These are phyloP conservation scores for Berberis thunbergii DNA, from an alignment of 164 flowering plant genomes.

Conservation along the genomic window DNA sequence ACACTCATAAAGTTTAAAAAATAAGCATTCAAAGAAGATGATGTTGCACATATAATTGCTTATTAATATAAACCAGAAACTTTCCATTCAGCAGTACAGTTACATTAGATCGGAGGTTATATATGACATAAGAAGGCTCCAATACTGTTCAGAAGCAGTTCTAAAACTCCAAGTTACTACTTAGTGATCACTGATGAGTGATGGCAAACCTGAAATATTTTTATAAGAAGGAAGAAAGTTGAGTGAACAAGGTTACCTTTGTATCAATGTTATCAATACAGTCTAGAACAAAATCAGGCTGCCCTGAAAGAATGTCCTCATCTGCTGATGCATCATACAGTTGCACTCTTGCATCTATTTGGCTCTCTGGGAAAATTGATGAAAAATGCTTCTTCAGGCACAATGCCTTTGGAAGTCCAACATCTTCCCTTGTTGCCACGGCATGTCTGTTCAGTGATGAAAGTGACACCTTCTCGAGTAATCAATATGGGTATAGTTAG, in stretches of 20 bases:
- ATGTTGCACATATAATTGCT: too few relatives aligned
- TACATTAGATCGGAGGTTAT: too few relatives aligned
- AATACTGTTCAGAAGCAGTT: too few relatives aligned
- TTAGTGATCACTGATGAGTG: too few relatives aligned
- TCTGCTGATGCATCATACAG: slow-evolving; percentile 81
- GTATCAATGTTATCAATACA: slow-evolving; percentile 99
- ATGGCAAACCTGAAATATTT: too few relatives aligned
- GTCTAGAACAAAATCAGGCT: slow-evolving; percentile 94
- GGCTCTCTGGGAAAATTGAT: slow-evolving; percentile 84
- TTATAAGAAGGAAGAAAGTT: background rate
- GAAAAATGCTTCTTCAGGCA: slow-evolving; percentile 91
- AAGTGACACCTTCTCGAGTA: slow-evolving; percentile 68
- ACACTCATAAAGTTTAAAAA: too few relatives aligned
- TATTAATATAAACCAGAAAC: too few relatives aligned
- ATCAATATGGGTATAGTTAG: background rate
- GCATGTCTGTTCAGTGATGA: slow-evolving; percentile 97
- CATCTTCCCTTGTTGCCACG: slow-evolving; percentile 96
- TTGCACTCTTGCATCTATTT: slow-evolving; percentile 68
- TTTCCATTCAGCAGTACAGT: too few relatives aligned
- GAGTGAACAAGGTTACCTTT: slow-evolving; percentile 41
- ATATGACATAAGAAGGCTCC: too few relatives aligned
- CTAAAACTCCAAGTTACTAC: too few relatives aligned
- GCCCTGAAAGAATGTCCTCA: slow-evolving; percentile 87
- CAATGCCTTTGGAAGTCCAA: slow-evolving; percentile 84
- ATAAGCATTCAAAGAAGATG: too few relatives aligned